A percentile compares a stretch with the other conserved stretches of the same genome.
Evolutionary conservation across 2,329 filamentous ascomycete species (phyloP).

Genomic region (Epichloe hybrida): DNA sequence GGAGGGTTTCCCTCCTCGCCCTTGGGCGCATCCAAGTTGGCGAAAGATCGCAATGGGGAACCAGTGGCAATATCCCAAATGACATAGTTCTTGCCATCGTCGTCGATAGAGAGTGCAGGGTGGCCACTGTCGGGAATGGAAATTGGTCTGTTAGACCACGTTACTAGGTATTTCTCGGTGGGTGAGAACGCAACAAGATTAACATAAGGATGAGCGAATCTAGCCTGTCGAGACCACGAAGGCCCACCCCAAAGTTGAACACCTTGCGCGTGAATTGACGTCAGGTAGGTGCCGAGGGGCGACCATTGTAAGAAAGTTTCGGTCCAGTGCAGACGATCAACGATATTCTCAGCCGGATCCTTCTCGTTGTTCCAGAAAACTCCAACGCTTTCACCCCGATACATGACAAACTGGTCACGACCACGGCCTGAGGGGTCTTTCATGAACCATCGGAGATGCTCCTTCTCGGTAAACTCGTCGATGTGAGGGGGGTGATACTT

Average conservation of each 20-base stretch:
- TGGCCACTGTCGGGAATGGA: constrained; percentile 80
- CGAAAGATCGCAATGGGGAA: constrained; percentile 84
- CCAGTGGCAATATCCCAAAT: constrained; percentile 92
- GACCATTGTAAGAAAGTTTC: constrained; percentile 98
- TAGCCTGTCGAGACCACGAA: constrained; percentile 78
- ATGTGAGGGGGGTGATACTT: constrained; percentile 79
- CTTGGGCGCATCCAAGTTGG: constrained; percentile 68
- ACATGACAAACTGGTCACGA: constrained; percentile 93
- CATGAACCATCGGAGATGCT: constrained; percentile 89
- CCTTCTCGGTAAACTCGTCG: constrained; percentile 77
- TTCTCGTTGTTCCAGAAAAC: constrained; percentile 99
- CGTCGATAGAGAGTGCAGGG: constrained; percentile 71
- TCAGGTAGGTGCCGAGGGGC: constrained; percentile 82
- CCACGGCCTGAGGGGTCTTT: constrained; percentile 67
- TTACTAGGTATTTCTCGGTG: constrained; percentile 81
- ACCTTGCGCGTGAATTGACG: constrained; percentile 89
- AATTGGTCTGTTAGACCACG: constrained; percentile 92
- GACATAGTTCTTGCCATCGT: constrained; percentile 98
- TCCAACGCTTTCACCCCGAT: constrained; percentile 78
- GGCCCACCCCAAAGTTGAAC: constrained; percentile 93
- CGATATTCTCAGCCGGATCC: constrained; percentile 72
- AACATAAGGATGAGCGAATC: constrained; percentile 90
- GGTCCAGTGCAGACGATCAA: constrained; percentile 93
- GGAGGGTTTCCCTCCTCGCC: constrained; percentile 44
- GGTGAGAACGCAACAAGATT: constrained; percentile 96